Base-by-base conservation (phyloP, 2,329 filamentous ascomycete species). In the Xylariaceae sp. region DNA sequence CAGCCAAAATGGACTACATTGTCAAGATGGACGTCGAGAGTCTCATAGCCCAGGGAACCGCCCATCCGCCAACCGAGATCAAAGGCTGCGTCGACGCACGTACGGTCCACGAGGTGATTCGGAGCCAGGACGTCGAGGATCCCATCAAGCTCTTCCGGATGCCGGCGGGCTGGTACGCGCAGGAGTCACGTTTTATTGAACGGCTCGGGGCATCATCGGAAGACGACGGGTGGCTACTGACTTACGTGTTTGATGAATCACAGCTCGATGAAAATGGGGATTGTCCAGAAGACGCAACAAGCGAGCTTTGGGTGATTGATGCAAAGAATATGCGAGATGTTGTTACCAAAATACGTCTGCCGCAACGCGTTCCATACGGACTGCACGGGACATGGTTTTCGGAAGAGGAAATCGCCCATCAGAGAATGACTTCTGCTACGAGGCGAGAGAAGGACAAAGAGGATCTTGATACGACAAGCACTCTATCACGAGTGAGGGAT, bases 271-370 rank as follows among this genome's bases (percentile, higher is more conserved):
- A 59, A 2, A 40, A 60, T 0, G 75, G 71, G 0, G 60, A 69
- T 27, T 75, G 71, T 36, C 50, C 41, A 1, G 57, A 64, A 0
- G 57, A 59, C 2, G 66, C 75, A 0, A 64, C 55, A 16, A 80
- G 74, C 21, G 81, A 86, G 56, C 62, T 86, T 0, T 87, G 82
- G 82, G 66, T 85, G 11, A 68, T 86, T 19, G 72, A 85, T 51
- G 81, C 81, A 0, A 70, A 56, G 43, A 66, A 66, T 2, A 85
- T 87, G 81, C 65, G 55, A 16, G 66, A 76, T 3, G 64, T 85
- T 0, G 67, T 83, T 3, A 76, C 71, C 5, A 70, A 66, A 42
- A 67, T 86, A 3, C 59, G 61, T 14, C 60, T 87, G 23, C 81
- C 80, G 2, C 80, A 83, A 48, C 61, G 82, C 9, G 80, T 86